Percentiles rank a stretch among this genome's conserved stretches.
Conservation (phyloP, 257 asterid genomes). For the Perilla frutescens region DNA sequence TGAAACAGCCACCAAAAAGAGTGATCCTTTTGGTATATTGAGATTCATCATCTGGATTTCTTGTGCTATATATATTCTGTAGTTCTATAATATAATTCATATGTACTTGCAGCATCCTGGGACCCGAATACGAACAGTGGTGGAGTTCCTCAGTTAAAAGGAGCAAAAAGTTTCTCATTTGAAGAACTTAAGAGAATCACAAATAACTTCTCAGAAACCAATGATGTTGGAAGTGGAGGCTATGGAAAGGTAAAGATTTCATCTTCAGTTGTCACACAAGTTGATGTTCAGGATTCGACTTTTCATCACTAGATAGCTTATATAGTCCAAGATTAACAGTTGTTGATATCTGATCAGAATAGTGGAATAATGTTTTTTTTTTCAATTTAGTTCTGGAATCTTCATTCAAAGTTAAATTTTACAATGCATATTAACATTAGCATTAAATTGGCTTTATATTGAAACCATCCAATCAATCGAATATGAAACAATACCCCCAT, state of each 20-base stretch:
- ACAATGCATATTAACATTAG: too few species aligned
- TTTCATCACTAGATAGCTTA: too few species aligned
- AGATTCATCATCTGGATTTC: background rate
- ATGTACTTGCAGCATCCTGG: conserved; percentile 70
- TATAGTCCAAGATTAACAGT: too few species aligned
- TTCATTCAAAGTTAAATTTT: too few species aligned
- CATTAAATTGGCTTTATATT: too few species aligned
- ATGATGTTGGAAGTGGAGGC: conserved; percentile 82
- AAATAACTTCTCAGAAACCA: conserved; percentile 70
- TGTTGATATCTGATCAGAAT: too few species aligned
- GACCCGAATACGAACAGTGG: conserved; percentile 66
- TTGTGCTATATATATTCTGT: background rate
- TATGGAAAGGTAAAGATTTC: conserved; percentile 74
- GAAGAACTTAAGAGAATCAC: conserved; percentile 79
- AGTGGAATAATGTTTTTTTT: too few species aligned
- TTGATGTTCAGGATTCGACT: too few species aligned
- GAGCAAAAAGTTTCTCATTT: conserved; percentile 72
- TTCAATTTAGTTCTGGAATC: too few species aligned
- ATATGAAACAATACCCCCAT: too few species aligned
- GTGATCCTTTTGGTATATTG: conserved; percentile 79
- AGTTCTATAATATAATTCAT: conserved; percentile 16
- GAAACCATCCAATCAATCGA: too few species aligned
- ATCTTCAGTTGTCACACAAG: background rate
- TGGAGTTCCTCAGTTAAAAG: conserved; percentile 79
- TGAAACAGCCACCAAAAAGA: conserved; percentile 61